Percentiles rank a stretch among this genome's conserved stretches.
Conservation (phyloP, 352 stramenopile genomes). For the Phytophthora hibernalis region DNA sequence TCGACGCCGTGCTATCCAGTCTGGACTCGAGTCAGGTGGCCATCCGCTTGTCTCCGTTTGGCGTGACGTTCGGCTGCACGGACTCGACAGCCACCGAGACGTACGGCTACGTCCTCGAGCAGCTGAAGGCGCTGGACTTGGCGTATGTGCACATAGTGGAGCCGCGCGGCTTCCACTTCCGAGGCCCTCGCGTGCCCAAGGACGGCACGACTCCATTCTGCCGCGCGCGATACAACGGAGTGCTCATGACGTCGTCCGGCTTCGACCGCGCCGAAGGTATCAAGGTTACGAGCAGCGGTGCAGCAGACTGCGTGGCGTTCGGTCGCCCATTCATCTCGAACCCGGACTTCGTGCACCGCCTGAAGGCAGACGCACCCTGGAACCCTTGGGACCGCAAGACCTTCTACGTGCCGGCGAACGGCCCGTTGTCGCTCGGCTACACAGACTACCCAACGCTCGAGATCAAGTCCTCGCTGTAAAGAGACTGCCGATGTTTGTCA, state of each 20-base stretch:
- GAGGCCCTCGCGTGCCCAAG: conserved; percentile 38
- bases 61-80: conserved; percentile 43
- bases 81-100: conserved; percentile 46
- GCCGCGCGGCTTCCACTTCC: conserved; percentile 50
- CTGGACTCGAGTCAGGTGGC: conserved; percentile 47
- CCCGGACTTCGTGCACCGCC: conserved; percentile 61
- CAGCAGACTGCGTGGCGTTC: conserved; percentile 62
- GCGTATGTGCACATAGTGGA: conserved; percentile 67
- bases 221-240: conserved; percentile 51
- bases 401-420: conserved; percentile 46
- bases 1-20: conserved; percentile 56
- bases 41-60: conserved; percentile 50
- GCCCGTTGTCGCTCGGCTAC: conserved; percentile 43
- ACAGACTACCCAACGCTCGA: conserved; percentile 52
- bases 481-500: not conserved
- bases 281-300: conserved; percentile 40
- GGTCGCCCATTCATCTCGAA: conserved; percentile 75
- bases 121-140: conserved; percentile 46
- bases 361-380: conserved; percentile 44
- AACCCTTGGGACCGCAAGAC: conserved; percentile 52
- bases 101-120: conserved; percentile 49
- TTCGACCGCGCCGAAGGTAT: conserved; percentile 49
- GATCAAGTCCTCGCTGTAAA: conserved; percentile 42
- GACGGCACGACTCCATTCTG: conserved; percentile 52
- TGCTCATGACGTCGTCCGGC: conserved; percentile 60